phyloP scores from a whole-genome alignment of 129 eudicot species.

The Chrysanthemum seticuspe region DNA sequence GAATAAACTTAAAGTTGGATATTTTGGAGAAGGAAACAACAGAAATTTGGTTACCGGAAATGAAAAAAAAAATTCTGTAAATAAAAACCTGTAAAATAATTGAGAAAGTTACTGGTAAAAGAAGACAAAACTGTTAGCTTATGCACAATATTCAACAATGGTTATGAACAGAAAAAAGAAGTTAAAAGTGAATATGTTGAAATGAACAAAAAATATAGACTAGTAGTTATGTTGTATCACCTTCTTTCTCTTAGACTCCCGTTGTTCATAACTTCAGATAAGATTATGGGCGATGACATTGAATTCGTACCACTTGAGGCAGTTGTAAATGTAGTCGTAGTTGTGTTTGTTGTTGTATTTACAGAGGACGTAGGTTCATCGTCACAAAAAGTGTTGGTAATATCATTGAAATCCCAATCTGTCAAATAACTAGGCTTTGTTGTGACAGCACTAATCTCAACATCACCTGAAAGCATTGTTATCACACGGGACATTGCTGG shows the following conservation, averaged over 20 bases:
- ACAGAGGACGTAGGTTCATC: conserved; percentile 24
- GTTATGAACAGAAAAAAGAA: background rate
- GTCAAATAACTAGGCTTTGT: conserved; percentile 65
- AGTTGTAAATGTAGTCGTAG: conserved; percentile 20
- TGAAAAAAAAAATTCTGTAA: background rate
- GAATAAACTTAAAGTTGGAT: no score
- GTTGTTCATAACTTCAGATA: conserved; percentile 23
- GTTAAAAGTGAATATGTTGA: background rate
- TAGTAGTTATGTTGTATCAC: conserved; percentile 18
- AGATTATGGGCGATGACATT: conserved; percentile 30
- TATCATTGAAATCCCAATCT: conserved; percentile 65
- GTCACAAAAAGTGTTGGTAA: conserved; percentile 37
- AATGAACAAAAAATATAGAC: background rate
- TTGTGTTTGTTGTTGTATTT: background rate
- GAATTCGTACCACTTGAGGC: conserved; percentile 27
- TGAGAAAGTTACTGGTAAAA: background rate
- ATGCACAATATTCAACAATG: conserved; percentile 2
- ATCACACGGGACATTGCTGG: conserved; percentile 77
- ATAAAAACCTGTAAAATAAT: background rate
- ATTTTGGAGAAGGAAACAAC: background rate
- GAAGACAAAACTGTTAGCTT: background rate
- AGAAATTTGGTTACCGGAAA: background rate
- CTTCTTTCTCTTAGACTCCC: conserved; percentile 44
- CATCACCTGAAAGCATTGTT: conserved; percentile 68
- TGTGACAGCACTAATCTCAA: conserved; percentile 45